Evolutionary conservation across 495 filamentous ascomycete species (phyloP).

Genomic region (Xylaria palmicola): DNA sequence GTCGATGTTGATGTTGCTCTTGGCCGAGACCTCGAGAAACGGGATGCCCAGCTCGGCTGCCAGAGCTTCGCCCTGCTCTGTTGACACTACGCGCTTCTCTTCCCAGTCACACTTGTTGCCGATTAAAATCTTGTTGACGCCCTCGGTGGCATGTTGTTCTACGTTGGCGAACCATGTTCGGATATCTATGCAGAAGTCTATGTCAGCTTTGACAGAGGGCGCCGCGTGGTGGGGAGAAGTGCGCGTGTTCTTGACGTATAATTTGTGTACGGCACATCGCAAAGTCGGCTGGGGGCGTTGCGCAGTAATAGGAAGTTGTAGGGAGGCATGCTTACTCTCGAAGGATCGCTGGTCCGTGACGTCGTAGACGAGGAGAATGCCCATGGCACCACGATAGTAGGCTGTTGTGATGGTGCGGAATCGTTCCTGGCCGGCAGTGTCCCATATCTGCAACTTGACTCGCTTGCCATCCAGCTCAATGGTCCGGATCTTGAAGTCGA

Average conservation of each 20-base stretch:
- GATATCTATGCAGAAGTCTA: slow-evolving; percentile 65
- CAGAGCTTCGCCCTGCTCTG: slow-evolving; percentile 87
- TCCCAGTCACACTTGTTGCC: slow-evolving; percentile 99
- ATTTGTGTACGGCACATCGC: slow-evolving; percentile 5
- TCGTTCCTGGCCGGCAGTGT: slow-evolving; percentile 95
- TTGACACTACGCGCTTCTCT: slow-evolving; percentile 92
- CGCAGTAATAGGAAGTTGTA: not conserved
- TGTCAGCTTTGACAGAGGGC: slow-evolving; percentile 13
- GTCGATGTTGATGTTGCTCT: slow-evolving; percentile 99
- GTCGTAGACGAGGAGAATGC: slow-evolving; percentile 96
- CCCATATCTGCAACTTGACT: slow-evolving; percentile 99
- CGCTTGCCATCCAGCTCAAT: slow-evolving; percentile 98
- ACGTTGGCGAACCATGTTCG: slow-evolving; percentile 99
- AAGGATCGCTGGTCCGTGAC: slow-evolving; percentile 97
- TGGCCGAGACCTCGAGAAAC: slow-evolving; percentile 97
- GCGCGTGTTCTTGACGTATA: not conserved
- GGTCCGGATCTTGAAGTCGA: slow-evolving; percentile 99
- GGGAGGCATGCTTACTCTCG: slow-evolving; percentile 68
- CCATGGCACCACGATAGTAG: slow-evolving; percentile 98
- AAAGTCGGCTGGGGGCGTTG: not conserved
- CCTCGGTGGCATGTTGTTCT: slow-evolving; percentile 97
- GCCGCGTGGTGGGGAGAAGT: not conserved
- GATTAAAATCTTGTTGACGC: slow-evolving; percentile 99
- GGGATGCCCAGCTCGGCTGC: slow-evolving; percentile 97
- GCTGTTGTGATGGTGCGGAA: slow-evolving; percentile 99